Conservation (phyloP, 768 basidiomycete genomes). For the Kwoniella dendrophila region DNA sequence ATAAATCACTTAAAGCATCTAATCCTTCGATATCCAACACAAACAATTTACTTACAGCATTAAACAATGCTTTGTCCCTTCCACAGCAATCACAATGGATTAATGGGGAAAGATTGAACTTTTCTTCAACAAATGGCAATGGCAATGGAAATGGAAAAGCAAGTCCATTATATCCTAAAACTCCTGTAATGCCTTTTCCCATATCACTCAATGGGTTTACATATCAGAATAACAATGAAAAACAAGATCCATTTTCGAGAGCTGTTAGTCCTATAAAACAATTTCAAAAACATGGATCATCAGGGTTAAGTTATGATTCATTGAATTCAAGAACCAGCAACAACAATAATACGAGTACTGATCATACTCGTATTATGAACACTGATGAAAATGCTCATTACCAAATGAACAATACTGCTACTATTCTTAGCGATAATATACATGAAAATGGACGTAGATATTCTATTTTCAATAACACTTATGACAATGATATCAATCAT, state of each 20-base stretch:
- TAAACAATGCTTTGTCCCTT: conserved; percentile 4
- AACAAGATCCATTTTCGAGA: conserved; percentile 22
- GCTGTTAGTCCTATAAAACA: conserved; percentile 27
- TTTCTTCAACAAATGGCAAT: neutral
- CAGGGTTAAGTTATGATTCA: neutral
- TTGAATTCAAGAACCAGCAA: neutral
- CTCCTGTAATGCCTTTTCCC: conserved; percentile 1
- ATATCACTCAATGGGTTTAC: neutral
- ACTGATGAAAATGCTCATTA: neutral
- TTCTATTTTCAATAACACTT: no score
- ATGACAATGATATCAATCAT: no score
- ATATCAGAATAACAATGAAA: neutral
- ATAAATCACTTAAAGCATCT: conserved; percentile 1
- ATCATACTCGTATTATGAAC: neutral
- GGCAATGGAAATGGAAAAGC: neutral
- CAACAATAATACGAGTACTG: neutral
- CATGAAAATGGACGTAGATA: no score
- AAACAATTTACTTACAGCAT: no score
- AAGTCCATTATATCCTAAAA: conserved; percentile 19
- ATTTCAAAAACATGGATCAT: no score
- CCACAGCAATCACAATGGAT: conserved; percentile 3
- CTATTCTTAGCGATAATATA: neutral
- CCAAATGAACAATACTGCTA: neutral
- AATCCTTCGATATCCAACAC: no score
- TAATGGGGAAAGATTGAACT: neutral